Evolutionary conservation across 495 filamentous ascomycete species (phyloP).

Genomic region (Aspergillus carlsbadensis): DNA sequence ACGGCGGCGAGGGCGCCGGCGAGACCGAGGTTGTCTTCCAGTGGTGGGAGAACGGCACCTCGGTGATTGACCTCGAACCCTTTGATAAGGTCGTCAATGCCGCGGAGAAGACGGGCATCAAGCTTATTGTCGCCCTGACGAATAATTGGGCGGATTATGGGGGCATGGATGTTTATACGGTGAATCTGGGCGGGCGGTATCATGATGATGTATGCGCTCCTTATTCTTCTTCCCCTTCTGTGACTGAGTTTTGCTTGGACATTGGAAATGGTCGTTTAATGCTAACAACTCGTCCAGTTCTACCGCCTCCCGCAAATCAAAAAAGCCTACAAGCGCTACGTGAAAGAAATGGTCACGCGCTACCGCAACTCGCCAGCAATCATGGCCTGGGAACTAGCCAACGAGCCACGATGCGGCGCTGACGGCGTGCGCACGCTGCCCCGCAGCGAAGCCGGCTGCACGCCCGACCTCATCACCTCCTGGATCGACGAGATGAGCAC

Average conservation of each 20-base stretch:
- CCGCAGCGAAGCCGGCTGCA: constrained; percentile 35
- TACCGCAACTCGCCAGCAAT: constrained; percentile 55
- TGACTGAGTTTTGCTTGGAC: background rate
- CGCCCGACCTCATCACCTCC: constrained; percentile 50
- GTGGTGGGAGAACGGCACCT: constrained; percentile 45
- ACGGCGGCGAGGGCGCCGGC: constrained; percentile 17
- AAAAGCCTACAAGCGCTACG: constrained; percentile 56
- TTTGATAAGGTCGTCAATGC: constrained; percentile 61
- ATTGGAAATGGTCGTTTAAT: too few relatives aligned
- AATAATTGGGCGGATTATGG: constrained; percentile 61
- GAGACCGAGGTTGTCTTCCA: constrained; percentile 54
- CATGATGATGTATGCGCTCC: constrained; percentile 14
- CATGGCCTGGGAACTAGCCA: constrained; percentile 67
- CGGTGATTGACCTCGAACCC: constrained; percentile 61
- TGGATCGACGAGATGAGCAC: constrained; percentile 57
- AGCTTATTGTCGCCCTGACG: constrained; percentile 52
- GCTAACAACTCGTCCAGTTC: constrained; percentile 36
- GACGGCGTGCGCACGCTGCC: constrained; percentile 17
- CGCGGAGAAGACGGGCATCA: constrained; percentile 52
- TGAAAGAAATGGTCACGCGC: constrained; percentile 59
- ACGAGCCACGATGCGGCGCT: constrained; percentile 62
- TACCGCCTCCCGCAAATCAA: constrained; percentile 54
- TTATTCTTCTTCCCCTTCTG: too few relatives aligned
- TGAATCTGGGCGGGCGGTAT: constrained; percentile 49
- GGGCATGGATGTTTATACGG: constrained; percentile 60